Evolutionary conservation across 2,329 filamentous ascomycete genomes (phyloP).

Genomic region (Fusarium zealandicum): DNA sequence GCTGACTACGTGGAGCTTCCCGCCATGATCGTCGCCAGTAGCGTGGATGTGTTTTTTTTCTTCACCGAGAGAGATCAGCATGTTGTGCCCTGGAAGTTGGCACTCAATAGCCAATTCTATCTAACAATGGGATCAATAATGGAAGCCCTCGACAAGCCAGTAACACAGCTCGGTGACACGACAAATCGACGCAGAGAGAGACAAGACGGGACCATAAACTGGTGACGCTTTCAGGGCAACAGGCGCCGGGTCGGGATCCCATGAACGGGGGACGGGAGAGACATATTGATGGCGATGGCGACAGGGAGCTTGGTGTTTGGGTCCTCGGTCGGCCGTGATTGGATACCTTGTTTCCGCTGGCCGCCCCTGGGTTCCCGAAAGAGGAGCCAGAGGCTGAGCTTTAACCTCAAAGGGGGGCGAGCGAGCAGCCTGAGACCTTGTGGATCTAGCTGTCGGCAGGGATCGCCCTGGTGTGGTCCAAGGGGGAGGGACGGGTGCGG

Average conservation of each 20-base stretch:
- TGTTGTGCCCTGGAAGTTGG: neutral
- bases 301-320: slow-evolving; percentile 17
- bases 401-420: slow-evolving; percentile 16
- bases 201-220: slow-evolving; percentile 14
- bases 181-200: neutral
- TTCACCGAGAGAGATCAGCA: neutral
- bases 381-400: neutral
- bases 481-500: slow-evolving; percentile 29
- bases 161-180: slow-evolving; percentile 10
- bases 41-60: too few species aligned
- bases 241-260: slow-evolving; percentile 4
- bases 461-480: slow-evolving; percentile 16
- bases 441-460: slow-evolving; percentile 21
- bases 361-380: slow-evolving; percentile 6
- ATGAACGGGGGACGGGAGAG: neutral
- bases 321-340: slow-evolving; percentile 9
- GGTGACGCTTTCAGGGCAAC: slow-evolving; percentile 20
- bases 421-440: slow-evolving; percentile 33
- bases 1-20: slow-evolving; percentile 13
- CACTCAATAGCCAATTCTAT: neutral
- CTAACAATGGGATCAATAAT: neutral
- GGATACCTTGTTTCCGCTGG: slow-evolving; percentile 4
- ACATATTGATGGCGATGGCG: slow-evolving; percentile 1
- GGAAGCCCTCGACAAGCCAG: neutral
- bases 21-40: slow-evolving; percentile 8